Conservation (phyloP, 2,329 filamentous ascomycete species). For the Plectosphaerella plurivora region DNA sequence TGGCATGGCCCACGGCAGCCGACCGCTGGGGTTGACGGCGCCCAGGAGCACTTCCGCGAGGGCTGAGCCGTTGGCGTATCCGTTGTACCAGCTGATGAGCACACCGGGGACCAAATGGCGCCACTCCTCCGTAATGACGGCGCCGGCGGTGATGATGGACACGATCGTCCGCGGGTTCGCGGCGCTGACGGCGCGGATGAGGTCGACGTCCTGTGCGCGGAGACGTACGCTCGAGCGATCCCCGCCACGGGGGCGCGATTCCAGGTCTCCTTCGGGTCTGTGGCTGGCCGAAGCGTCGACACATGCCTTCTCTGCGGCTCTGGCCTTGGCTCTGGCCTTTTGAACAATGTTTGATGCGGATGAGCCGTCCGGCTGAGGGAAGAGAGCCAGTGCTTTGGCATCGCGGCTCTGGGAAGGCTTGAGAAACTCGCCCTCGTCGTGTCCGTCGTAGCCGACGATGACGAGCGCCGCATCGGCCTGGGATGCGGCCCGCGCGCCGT, state of each 20-base stretch:
- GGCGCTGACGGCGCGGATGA: constrained; percentile 9
- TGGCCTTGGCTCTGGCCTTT: neutral
- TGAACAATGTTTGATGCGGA: neutral
- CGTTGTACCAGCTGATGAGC: neutral
- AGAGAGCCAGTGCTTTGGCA: neutral
- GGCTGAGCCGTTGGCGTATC: neutral
- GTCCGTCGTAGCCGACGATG: constrained; percentile 13
- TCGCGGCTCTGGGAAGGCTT: constrained; percentile 9
- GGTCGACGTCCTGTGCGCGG: constrained; percentile 9
- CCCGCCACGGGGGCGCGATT: constrained; percentile 7
- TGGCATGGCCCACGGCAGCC: neutral
- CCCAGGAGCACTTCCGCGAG: neutral
- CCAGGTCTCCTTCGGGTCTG: neutral
- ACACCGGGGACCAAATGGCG: neutral
- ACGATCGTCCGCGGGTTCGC: constrained; percentile 10
- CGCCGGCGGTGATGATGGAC: constrained; percentile 11
- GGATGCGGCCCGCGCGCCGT: neutral
- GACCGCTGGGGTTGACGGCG: neutral
- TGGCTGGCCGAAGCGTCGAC: no score
- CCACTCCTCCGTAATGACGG: constrained; percentile 15
- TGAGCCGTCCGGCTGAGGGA: neutral
- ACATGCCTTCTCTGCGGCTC: neutral
- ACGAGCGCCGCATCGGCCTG: constrained; percentile 10
- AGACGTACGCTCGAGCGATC: constrained; percentile 12
- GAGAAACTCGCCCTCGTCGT: constrained; percentile 14